A percentile compares a stretch with the other conserved stretches of the same genome.
Conservation (phyloP, 2,329 filamentous ascomycete species). For the Aspergillus brunneoviolaceus region DNA sequence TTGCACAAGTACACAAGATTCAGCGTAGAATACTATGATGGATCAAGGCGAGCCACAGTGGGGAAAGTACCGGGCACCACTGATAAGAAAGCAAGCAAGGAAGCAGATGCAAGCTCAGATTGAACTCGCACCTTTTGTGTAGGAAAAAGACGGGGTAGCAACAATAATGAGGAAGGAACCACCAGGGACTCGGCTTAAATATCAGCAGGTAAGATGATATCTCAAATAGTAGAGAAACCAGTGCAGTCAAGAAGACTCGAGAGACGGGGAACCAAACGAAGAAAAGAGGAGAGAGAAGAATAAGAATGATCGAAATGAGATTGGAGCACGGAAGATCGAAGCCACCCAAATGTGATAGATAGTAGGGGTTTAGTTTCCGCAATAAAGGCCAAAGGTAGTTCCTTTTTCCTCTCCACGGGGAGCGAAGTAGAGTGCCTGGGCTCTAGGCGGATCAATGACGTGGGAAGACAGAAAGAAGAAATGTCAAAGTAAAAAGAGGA, state of each 20-base stretch:
- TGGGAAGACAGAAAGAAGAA: constrained; percentile 7
- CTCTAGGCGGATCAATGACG: neutral
- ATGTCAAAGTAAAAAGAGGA: constrained; percentile 4
- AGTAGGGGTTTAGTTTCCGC: constrained; percentile 4
- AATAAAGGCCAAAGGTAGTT: constrained; percentile 1
- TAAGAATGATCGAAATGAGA: neutral
- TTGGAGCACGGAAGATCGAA: neutral
- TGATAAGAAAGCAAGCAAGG: no score
- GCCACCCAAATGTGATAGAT: constrained; percentile 1
- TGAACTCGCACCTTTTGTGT: neutral
- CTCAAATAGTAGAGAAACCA: neutral
- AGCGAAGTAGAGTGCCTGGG: neutral
- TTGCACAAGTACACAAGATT: no score
- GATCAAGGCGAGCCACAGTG: neutral
- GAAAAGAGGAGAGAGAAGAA: neutral
- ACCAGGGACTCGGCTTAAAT: neutral
- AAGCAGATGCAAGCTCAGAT: no score
- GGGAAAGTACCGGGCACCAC: neutral
- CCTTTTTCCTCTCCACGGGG: neutral
- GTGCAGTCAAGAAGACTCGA: neutral
- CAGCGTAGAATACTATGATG: neutral
- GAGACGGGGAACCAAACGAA: neutral
- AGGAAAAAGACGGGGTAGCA: neutral
- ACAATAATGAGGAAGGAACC: neutral
- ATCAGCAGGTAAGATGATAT: neutral